phyloP scores from a whole-genome alignment of 2,329 filamentous ascomycete genomes.

The Penicillium sp. region DNA sequence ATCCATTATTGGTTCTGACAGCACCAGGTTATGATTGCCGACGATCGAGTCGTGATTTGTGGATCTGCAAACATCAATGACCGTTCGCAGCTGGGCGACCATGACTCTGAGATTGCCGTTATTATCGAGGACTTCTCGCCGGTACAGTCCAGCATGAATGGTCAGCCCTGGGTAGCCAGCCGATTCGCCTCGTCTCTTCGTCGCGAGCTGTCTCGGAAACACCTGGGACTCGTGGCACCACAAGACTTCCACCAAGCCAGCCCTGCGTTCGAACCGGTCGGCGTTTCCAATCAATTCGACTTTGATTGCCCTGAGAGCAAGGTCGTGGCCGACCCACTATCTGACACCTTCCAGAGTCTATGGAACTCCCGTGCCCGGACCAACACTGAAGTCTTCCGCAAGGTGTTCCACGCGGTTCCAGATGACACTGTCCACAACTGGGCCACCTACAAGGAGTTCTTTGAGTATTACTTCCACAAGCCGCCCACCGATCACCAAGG shows the following conservation, averaged over 20 bases:
- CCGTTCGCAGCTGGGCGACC: conserved; percentile 75
- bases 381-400: conserved; percentile 57
- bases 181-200: conserved; percentile 75
- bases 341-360: conserved; percentile 49
- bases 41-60: conserved; percentile 79
- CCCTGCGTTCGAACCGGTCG: conserved; percentile 54
- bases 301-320: conserved; percentile 46
- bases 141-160: conserved; percentile 70
- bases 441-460: conserved; percentile 59
- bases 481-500: conserved; percentile 44
- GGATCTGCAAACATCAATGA: conserved; percentile 91
- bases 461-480: conserved; percentile 53
- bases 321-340: conserved; percentile 54
- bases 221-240: conserved; percentile 71
- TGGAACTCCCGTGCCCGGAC: conserved; percentile 55
- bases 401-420: conserved; percentile 58
- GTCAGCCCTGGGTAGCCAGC: conserved; percentile 68
- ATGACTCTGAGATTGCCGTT: conserved; percentile 86
- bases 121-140: conserved; percentile 77
- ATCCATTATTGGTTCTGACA: conserved; percentile 5
- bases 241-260: conserved; percentile 61
- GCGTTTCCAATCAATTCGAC: conserved; percentile 51
- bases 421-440: conserved; percentile 54
- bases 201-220: conserved; percentile 81
- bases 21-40: conserved; percentile 62